Base-by-base conservation (phyloP, 2,329 filamentous ascomycete species). In the Neonectria hederae region DNA sequence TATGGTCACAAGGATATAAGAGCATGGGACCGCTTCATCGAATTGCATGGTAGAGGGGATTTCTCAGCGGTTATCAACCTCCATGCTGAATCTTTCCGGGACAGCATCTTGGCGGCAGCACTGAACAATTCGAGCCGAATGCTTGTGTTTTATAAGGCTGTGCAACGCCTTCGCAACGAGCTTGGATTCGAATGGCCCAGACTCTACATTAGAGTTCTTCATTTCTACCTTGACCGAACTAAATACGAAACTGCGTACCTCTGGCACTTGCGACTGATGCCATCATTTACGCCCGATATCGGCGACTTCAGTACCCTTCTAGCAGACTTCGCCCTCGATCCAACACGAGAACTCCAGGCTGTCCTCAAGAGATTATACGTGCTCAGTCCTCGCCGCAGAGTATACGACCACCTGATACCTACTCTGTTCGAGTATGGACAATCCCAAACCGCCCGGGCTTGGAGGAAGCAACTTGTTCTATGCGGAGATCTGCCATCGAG, bases 361-460 rank as follows among this genome's bases (percentile, higher is more conserved):
- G 78, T 78, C 2, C 75, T 88, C 8, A 77, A 76, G 45, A 73
- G 76, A 14, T 75, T 88, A 10, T 88, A 88, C 65, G 71, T 78
- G 9, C 76, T 78, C 19, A 83, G 80, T 49, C 71, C 70, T 2
- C 77, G 83, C 49, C 83, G 79, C 45, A 67, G 73, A 11, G 68
- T 87, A 0, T 88, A 88, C 70, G 85, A 87, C 67, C 74, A 76
- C 21, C 59, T 88, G 8, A 79, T 88, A n/a, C 84, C 86, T 3
- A 74, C 81, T 54, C 76, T 88, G 2, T 87, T 83, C 68, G 74
- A 78, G 5, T 74, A 77, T n/a, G 86, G 86, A 1, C 75, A 79
- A 35, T 82, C 82, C 1, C 69, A 69, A 2, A 65, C 83, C 17
- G 85, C 86, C 7, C 76, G 74, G 10, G 66, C 69, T n/a, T 88